phyloP scores from a whole-genome alignment of 208 protist species.

The Acanthamoeba lenticulata region DNA sequence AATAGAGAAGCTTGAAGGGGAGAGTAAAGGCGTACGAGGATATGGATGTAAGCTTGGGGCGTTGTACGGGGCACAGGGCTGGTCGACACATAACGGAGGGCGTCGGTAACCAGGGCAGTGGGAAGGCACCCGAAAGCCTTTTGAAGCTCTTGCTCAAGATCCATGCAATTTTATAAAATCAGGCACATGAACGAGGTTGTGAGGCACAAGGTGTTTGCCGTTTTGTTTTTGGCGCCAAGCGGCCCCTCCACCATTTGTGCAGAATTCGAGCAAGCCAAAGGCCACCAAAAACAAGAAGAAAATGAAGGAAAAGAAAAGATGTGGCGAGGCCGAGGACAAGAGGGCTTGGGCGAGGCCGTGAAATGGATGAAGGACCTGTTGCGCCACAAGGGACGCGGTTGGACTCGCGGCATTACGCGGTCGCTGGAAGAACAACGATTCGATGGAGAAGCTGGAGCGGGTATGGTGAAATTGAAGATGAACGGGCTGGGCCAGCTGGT shows the following conservation, averaged over 20 bases:
- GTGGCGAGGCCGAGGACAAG: constrained; percentile 1
- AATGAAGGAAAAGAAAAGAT: background rate
- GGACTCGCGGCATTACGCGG: background rate
- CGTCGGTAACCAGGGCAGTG: background rate
- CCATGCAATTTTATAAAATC: no score
- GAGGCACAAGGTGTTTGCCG: no score
- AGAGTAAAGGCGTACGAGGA: background rate
- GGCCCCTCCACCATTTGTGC: no score
- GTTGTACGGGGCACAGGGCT: background rate
- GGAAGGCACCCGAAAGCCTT: background rate
- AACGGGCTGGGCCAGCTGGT: background rate
- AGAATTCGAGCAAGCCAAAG: no score
- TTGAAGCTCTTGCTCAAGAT: no score
- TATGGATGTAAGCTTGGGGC: background rate
- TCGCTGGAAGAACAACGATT: background rate
- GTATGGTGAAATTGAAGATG: background rate
- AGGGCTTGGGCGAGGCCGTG: background rate
- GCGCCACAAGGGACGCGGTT: background rate
- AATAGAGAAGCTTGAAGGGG: background rate
- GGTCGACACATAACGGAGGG: background rate
- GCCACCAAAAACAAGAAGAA: background rate
- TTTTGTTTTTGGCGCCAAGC: no score
- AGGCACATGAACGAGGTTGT: no score
- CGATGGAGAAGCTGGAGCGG: background rate
- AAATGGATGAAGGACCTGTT: background rate